Evolutionary conservation across 352 stramenopile species (phyloP), one percentile per base, ranked within the genome.

Genomic region (Globisporangium mamillatum): DNA sequence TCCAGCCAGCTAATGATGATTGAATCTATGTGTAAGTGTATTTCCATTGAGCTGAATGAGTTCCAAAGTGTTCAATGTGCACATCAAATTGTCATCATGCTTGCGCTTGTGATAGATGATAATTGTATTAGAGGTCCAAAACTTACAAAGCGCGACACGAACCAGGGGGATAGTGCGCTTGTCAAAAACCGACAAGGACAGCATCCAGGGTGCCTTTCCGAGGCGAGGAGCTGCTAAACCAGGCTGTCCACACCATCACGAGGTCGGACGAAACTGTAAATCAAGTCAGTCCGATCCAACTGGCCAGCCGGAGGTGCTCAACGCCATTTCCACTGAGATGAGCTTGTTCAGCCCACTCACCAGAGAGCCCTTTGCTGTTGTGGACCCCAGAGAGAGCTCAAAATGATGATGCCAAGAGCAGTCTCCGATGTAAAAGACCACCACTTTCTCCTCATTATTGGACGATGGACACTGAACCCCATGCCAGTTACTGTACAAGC

Each of bases 21-120:
- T 44, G 2, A 64, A 64, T 64, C 24, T 64, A 64, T 53, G 36
- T 64, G 18, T 41, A 14, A 46, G 25, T 60, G 27, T 12, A 41
- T 44, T 44, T 24, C 32, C 24, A 8, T 58, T 32, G 29, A 32
- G 4, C 4, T 20, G 41, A 10, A 38, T 10, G 32, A 50, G 14
- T 6, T n/a, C 41, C 41, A 50, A 50, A 50, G 41, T 50, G 41
- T 10, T 4, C 14, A 50, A 50, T 9, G 5, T 3, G 6, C 10
- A 4, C 16, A 20, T 50, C 16, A 20, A 44, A 46, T 10, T 18
- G 38, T 46, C 32, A 3, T 46, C 36, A 44, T 44, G 3, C 10
- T 18, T 44, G 3, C 3, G 7, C 12, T 44, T 18, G 10, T 44
- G 12, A 12, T 16, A 41, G 12, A 14, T 6, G 12, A 14, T 6